Evolutionary conservation across 148 eudicot genomes (phyloP).

Genomic region (Dysphania ambrosioides): DNA sequence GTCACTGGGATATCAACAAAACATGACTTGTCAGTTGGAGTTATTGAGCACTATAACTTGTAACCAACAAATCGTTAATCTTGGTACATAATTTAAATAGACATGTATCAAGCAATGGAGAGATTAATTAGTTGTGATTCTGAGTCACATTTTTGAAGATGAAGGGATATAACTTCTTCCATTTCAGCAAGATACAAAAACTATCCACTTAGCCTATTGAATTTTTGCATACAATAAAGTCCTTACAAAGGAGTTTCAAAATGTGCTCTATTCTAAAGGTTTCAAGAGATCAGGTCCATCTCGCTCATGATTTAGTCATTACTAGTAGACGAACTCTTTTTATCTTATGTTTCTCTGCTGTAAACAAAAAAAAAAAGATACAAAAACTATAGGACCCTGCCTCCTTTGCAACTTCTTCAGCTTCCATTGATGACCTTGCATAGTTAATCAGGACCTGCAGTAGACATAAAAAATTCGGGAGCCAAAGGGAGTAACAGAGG

Average conservation of each 20-base stretch:
- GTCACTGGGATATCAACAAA: background rate
- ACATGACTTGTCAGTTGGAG: background rate
- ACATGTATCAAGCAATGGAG: background rate
- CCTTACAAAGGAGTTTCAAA: too few relatives aligned
- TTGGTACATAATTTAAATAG: background rate
- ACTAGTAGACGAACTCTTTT: too few relatives aligned
- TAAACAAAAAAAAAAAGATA: too few relatives aligned
- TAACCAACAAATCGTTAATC: background rate
- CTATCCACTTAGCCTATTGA: too few relatives aligned
- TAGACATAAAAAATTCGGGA: background rate
- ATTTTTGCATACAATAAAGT: too few relatives aligned
- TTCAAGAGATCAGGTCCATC: too few relatives aligned
- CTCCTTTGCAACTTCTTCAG: slow-evolving; percentile 62
- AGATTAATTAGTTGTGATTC: background rate
- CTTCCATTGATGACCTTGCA: slow-evolving; percentile 62
- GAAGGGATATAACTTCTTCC: background rate
- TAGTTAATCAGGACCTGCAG: slow-evolving; percentile 79
- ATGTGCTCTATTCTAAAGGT: too few relatives aligned
- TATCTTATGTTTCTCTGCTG: too few relatives aligned
- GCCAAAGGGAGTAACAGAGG: background rate
- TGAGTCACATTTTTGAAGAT: background rate
- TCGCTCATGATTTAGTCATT: too few relatives aligned
- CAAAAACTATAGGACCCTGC: slow-evolving; percentile 17
- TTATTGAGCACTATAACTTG: too few relatives aligned
- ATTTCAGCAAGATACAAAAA: background rate